Evolutionary conservation across 78 protist genomes (phyloP).

Genomic region (Trichosphaerium sp.): DNA sequence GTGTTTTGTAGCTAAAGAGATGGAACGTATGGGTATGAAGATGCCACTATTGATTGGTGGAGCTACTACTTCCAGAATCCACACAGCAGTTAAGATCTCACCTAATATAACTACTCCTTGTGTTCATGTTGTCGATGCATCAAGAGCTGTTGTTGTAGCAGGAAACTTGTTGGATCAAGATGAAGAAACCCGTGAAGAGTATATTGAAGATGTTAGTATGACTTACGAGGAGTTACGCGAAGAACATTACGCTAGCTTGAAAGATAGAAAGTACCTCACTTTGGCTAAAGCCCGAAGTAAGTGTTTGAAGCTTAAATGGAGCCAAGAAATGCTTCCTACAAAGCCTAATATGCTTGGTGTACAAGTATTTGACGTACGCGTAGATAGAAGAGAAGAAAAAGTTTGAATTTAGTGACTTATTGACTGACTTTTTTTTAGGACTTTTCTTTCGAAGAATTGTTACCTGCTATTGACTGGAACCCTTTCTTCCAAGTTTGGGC

Average conservation of each 20-base stretch:
- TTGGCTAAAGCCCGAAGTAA: slow-evolving; percentile 67
- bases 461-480: slow-evolving; percentile 92
- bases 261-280: slow-evolving; percentile 65
- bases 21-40: slow-evolving; percentile 67
- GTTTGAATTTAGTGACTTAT: no score
- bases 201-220: slow-evolving; percentile 45
- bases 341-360: slow-evolving; percentile 34
- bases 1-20: slow-evolving; percentile 86
- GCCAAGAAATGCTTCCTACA: neutral
- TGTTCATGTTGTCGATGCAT: slow-evolving; percentile 92
- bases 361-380: no score
- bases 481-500: slow-evolving; percentile 85
- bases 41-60: slow-evolving; percentile 97
- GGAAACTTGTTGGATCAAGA: slow-evolving; percentile 53
- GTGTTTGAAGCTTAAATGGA: slow-evolving; percentile 41
- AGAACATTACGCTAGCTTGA: slow-evolving; percentile 78
- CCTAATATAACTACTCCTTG: slow-evolving; percentile 70
- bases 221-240: slow-evolving; percentile 79
- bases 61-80: slow-evolving; percentile 94
- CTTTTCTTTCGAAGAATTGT: slow-evolving; percentile 53
- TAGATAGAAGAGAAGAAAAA: no score
- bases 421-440: slow-evolving; percentile 35
- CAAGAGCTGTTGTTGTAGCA: slow-evolving; percentile 74
- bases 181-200: slow-evolving; percentile 45
- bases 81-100: slow-evolving; percentile 94